Conservation (phyloP, 2,329 filamentous ascomycete species). For the Xylariaceae sp. region DNA sequence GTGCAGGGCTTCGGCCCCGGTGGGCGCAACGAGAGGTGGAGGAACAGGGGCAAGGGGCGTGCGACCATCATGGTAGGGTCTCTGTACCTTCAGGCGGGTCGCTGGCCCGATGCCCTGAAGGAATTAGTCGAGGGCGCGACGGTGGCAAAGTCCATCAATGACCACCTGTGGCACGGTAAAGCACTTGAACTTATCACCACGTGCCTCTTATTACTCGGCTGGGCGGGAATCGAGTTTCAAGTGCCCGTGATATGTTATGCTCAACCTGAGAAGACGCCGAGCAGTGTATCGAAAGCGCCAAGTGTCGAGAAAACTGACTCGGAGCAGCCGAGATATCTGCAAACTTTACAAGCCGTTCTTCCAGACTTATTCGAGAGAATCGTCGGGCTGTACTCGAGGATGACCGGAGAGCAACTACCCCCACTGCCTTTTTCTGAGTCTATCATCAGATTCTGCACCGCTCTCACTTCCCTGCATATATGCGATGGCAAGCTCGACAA, state of each 20-base stretch:
- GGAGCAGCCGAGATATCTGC: constrained; percentile 44
- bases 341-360: constrained; percentile 49
- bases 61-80: constrained; percentile 74
- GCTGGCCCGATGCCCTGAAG: constrained; percentile 81
- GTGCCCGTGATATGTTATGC: constrained; percentile 53
- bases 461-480: constrained; percentile 60
- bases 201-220: constrained; percentile 74
- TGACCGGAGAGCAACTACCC: constrained; percentile 63
- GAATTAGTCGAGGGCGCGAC: constrained; percentile 75
- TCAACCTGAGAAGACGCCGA: constrained; percentile 39
- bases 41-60: constrained; percentile 73
- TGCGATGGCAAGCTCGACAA: constrained; percentile 56
- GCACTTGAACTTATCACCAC: constrained; percentile 82
- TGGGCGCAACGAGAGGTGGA: constrained; percentile 67
- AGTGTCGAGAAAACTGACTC: constrained; percentile 34
- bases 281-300: constrained; percentile 24
- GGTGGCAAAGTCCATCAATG: constrained; percentile 69
- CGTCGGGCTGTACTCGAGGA: constrained; percentile 63
- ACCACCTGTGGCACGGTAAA: constrained; percentile 97
- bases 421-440: constrained; percentile 65
- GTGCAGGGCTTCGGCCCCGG: constrained; percentile 66
- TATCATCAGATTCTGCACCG: constrained; percentile 64
- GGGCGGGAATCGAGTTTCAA: constrained; percentile 76
- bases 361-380: constrained; percentile 72
- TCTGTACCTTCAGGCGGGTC: constrained; percentile 79